Evolutionary conservation across 495 filamentous ascomycete species (phyloP).

Genomic region (Physcia stellaris): DNA sequence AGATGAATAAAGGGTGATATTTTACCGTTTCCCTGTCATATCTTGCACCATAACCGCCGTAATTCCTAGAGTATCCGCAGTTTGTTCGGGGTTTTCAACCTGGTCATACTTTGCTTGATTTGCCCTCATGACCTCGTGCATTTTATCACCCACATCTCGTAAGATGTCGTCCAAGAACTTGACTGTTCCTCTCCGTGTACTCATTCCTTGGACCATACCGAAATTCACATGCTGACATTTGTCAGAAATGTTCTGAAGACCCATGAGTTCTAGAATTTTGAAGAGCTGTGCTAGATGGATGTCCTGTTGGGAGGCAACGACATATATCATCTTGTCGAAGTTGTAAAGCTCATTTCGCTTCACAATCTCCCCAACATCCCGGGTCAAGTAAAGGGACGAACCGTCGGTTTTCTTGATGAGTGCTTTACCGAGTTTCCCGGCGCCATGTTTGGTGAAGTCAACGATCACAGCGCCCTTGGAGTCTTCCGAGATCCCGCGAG

Average conservation of each 20-base stretch:
- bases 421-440: slow-evolving; percentile 55
- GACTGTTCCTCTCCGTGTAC: slow-evolving; percentile 53
- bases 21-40: slow-evolving; percentile 54
- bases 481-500: slow-evolving; percentile 60
- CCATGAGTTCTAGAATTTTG: slow-evolving; percentile 58
- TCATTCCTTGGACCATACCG: slow-evolving; percentile 60
- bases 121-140: slow-evolving; percentile 59
- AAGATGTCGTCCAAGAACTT: slow-evolving; percentile 61
- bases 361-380: slow-evolving; percentile 54
- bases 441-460: slow-evolving; percentile 65
- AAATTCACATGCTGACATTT: slow-evolving; percentile 62
- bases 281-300: slow-evolving; percentile 60
- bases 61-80: slow-evolving; percentile 45
- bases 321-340: slow-evolving; percentile 69
- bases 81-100: slow-evolving; percentile 43
- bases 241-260: slow-evolving; percentile 42
- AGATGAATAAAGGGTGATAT: too few relatives aligned
- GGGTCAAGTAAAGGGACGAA: slow-evolving; percentile 54
- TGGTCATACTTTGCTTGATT: slow-evolving; percentile 52
- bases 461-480: slow-evolving; percentile 83
- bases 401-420: slow-evolving; percentile 57
- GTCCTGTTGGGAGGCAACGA: slow-evolving; percentile 57
- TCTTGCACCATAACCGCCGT: slow-evolving; percentile 62
- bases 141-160: slow-evolving; percentile 47
- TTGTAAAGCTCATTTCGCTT: slow-evolving; percentile 49